Percentiles rank a stretch among this genome's conserved stretches.
These are phyloP conservation scores for Annulohypoxylon maeteangense DNA, from an alignment of 495 filamentous ascomycete species.

Conservation along the genomic window DNA sequence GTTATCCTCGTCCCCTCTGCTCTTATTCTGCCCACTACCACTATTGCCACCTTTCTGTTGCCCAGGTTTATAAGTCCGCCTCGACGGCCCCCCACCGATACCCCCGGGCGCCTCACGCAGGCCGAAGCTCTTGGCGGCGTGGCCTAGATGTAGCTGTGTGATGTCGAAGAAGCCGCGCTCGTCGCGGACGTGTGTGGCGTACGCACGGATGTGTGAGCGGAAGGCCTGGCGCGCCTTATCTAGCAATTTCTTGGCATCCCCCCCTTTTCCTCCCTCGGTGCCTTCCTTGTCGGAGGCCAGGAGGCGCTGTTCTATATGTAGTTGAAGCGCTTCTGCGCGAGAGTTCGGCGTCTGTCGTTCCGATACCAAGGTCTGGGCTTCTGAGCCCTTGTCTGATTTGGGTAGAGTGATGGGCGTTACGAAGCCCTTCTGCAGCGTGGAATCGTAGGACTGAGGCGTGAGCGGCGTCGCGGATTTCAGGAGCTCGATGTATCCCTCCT, in stretches of 20 bases:
- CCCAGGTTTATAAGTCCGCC: slow-evolving; percentile 48
- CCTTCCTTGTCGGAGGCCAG: slow-evolving; percentile 50
- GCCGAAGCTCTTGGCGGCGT: slow-evolving; percentile 92
- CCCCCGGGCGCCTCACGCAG: slow-evolving; percentile 87
- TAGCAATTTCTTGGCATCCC: slow-evolving; percentile 54
- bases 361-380: slow-evolving; percentile 34
- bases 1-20: slow-evolving; percentile 25
- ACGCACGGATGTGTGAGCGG: slow-evolving; percentile 91
- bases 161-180: slow-evolving; percentile 90
- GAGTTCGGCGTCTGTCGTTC: slow-evolving; percentile 54
- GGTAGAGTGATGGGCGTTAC: slow-evolving; percentile 54
- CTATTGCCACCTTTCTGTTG: neutral
- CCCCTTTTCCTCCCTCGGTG: slow-evolving; percentile 9
- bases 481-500: slow-evolving; percentile 87
- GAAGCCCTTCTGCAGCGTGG: slow-evolving; percentile 66
- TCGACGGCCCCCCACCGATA: slow-evolving; percentile 65
- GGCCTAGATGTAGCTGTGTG: slow-evolving; percentile 86
- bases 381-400: slow-evolving; percentile 34
- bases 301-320: slow-evolving; percentile 61
- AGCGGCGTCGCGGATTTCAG: slow-evolving; percentile 61
- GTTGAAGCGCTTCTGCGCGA: slow-evolving; percentile 59
- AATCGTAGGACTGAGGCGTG: slow-evolving; percentile 55
- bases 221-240: slow-evolving; percentile 83
- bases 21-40: slow-evolving; percentile 26
- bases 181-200: slow-evolving; percentile 87